Conservation (phyloP, 495 filamentous ascomycete species). For the Sordaria brevicollis region DNA sequence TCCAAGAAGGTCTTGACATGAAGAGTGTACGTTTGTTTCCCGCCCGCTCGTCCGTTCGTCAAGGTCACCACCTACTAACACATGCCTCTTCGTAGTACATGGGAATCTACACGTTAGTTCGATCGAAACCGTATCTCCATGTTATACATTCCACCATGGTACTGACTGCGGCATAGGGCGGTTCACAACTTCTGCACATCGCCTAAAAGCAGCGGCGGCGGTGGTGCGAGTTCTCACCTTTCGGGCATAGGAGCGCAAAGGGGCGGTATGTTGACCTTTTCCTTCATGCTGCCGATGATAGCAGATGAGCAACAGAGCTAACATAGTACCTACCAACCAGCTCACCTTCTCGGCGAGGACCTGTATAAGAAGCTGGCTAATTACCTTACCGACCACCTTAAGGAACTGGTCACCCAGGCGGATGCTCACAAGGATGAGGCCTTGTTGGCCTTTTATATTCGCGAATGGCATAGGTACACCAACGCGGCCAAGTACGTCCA, state of each 20-base stretch:
- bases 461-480: constrained; percentile 93
- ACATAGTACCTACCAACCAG: constrained; percentile 40
- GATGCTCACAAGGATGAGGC: constrained; percentile 79
- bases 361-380: constrained; percentile 82
- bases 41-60: not conserved
- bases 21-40: constrained; percentile 50
- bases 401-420: constrained; percentile 53
- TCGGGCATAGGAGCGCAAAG: constrained; percentile 48
- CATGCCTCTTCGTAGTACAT: constrained; percentile 54
- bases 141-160: constrained; percentile 15
- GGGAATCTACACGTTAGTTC: constrained; percentile 84
- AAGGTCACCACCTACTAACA: constrained; percentile 2
- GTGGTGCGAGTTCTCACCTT: not conserved
- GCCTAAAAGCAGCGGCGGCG: constrained; percentile 58
- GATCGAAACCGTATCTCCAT: not conserved
- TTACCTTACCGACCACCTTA: constrained; percentile 72
- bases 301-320: not conserved
- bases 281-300: not conserved
- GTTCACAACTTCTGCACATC: constrained; percentile 99
- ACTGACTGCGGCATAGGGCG: constrained; percentile 41
- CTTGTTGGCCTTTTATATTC: constrained; percentile 87
- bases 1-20: constrained; percentile 90
- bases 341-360: constrained; percentile 91
- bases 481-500: constrained; percentile 93
- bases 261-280: constrained; percentile 55